Base-by-base conservation (phyloP, 148 eudicot genomes). In the Gaultheria prostrata region DNA sequence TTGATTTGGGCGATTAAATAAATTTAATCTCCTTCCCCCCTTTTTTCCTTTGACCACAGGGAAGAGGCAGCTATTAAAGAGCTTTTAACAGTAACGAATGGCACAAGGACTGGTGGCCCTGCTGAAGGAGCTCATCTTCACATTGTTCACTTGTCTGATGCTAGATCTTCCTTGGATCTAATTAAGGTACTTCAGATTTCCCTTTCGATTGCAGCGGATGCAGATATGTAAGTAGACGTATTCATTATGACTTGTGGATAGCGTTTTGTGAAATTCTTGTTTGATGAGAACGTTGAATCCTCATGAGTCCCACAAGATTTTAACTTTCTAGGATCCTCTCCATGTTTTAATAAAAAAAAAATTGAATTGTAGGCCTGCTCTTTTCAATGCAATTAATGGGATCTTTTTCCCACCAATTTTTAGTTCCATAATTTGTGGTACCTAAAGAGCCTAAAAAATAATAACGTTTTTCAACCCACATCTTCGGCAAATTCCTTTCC, bases 51-150 rank as follows among this genome's bases (percentile, higher is more conserved):
- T 77, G 43, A 53, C n/a, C 76, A 5, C 72, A 97, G 99, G 99
- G 99, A 97, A 92, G 93, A 93, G 82, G 90, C 89, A 74, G 99
- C 99, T 30, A 92, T 97, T 61, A 92, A 84, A 86, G 90, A 92
- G 86, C 97, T 97, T 43, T 83, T 97, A 87, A 87, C 91, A 5
- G 90, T 93, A 14, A 83, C 94, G 61, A 92, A 85, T 83, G 88
- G 88, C 79, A 97, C 98, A 21, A 88, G 92, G 86, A 65, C 75
- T 46, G 98, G 99, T 71, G 98, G 98, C 46, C 85, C 91, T 86
- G 88, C 95, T 81, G 99, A 97, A 85, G 99, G 99, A 67, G 99
- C 98, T 81, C 99, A 97, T 90, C 95, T 97, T 85, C 99, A 97
- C 87, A 83, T 95, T 78, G 99, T 95, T 82, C 99, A 97, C 86